Conservation (phyloP, 2,329 filamentous ascomycete species). For the Claviceps citrina region DNA sequence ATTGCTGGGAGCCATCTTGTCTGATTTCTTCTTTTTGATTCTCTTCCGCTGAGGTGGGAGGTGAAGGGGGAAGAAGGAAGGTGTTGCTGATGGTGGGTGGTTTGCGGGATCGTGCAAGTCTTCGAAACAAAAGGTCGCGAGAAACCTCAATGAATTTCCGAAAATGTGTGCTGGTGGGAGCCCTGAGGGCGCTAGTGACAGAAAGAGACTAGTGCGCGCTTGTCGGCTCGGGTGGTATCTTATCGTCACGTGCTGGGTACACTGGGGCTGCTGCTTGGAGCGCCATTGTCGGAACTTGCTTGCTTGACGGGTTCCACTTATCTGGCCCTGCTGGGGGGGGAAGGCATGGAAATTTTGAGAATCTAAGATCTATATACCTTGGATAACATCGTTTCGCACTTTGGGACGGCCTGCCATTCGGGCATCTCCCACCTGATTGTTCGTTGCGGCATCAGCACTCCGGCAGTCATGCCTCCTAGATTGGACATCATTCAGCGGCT, state of each 20-base stretch:
- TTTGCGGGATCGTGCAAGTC: constrained; percentile 13
- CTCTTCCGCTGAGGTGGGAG: constrained; percentile 18
- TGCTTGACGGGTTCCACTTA: constrained; percentile 1
- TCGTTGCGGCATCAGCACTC: not conserved
- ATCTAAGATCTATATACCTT: no score
- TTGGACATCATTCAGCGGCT: constrained; percentile 45
- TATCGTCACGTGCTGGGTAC: constrained; percentile 16
- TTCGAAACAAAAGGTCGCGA: constrained; percentile 28
- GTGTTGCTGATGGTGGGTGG: constrained; percentile 10
- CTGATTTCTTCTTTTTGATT: constrained; percentile 26
- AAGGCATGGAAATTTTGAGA: constrained; percentile 21
- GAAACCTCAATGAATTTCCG: constrained; percentile 17
- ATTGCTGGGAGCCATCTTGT: constrained; percentile 90
- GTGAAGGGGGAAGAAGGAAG: constrained; percentile 14
- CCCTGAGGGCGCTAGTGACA: constrained; percentile 18
- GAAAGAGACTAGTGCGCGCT: constrained; percentile 10
- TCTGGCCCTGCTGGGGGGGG: not conserved
- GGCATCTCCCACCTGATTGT: not conserved
- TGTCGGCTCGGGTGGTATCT: not conserved
- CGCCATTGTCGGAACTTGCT: not conserved
- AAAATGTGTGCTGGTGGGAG: constrained; percentile 26
- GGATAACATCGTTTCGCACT: no score
- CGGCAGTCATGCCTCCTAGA: constrained; percentile 48
- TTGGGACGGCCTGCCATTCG: not conserved
- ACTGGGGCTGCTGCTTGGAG: constrained; percentile 12